Base-by-base conservation (phyloP, 1,284 basidiomycete species). In the Cutaneotrichosporon mucoides region DNA sequence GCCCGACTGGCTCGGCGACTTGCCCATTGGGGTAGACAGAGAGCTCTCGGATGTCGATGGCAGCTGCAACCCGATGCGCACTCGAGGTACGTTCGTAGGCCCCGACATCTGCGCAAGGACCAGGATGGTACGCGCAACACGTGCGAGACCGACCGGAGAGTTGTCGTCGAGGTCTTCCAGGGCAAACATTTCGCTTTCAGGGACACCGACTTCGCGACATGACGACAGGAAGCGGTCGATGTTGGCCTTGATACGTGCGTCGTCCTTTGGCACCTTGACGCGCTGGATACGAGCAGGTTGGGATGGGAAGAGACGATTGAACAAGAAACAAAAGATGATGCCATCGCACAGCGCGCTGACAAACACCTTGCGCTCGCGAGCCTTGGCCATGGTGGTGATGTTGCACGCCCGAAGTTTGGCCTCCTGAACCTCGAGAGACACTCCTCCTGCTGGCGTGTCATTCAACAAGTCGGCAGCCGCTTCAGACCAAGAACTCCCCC, bases 271-370 rank as follows among this genome's bases (percentile, higher is more conserved):
- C 42, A 73, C 63, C 61, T 69, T 72, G 56, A 72, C 66, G 35
- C 69, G 71, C 40, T 70, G 53, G 45, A 75, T 71, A 37, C 67
- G 69, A 6, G 67, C 64, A 2, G 69, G 66, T 37, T 70, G 66
- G 51, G 69, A 53, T 3, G 69, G 71, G 60, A 72, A 73, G 13
- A 72, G 66, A 38, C 69, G 68, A 57, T 75, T 75, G 49, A 73
- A 60, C 1, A 73, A 66, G 61, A 90, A 86, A 84, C 90, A 92
- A 24, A 94, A 82, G 35, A 93, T 83, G 73, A 87, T 88, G 2
- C 91, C 91, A 79, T 94, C 91, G 66, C 85, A 79, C 61, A 92
- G 73, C 1, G 88, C 85, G 59, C 89, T 88, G 49, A 82, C 82
- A 70, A 92, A 92, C 40, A 85, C 74, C 59, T 81, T 83, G 62